phyloP scores from a whole-genome alignment of 768 basidiomycete genomes.

The Lentinula guzmanii region DNA sequence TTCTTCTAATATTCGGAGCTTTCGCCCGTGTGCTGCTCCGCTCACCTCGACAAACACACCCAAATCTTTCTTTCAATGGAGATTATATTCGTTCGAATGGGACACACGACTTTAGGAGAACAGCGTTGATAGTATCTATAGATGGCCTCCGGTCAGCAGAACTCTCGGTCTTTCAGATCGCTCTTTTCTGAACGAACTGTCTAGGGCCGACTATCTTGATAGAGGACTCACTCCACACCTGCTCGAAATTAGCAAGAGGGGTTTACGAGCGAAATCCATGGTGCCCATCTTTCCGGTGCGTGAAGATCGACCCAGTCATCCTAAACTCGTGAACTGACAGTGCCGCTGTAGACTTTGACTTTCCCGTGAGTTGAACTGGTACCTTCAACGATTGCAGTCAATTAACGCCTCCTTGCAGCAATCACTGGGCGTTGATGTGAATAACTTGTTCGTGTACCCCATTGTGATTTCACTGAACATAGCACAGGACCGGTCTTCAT shows the following conservation, averaged over 20 bases:
- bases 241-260: slow-evolving; percentile 72
- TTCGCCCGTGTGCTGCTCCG: slow-evolving; percentile 31
- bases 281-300: slow-evolving; percentile 81
- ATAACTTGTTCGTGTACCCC: slow-evolving; percentile 11
- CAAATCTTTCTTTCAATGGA: slow-evolving; percentile 29
- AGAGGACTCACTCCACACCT: slow-evolving; percentile 81
- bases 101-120: slow-evolving; percentile 76
- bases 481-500: slow-evolving; percentile 75
- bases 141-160: slow-evolving; percentile 68
- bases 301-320: not conserved
- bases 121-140: slow-evolving; percentile 80
- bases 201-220: slow-evolving; percentile 85
- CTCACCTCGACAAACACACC: slow-evolving; percentile 16
- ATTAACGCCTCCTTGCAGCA: slow-evolving; percentile 35
- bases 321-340: not conserved
- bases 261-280: slow-evolving; percentile 85
- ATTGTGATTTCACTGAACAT: slow-evolving; percentile 1
- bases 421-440: slow-evolving; percentile 87
- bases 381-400: not conserved
- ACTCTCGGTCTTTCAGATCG: not conserved
- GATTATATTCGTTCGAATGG: slow-evolving; percentile 62
- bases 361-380: slow-evolving; percentile 63
- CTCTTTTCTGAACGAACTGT: slow-evolving; percentile 8
- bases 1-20: slow-evolving; percentile 35
- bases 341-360: slow-evolving; percentile 62